A percentile compares a stretch with the other conserved stretches of the same genome.
phyloP scores from a whole-genome alignment of 495 filamentous ascomycete genomes.

The Penicillium lividum region DNA sequence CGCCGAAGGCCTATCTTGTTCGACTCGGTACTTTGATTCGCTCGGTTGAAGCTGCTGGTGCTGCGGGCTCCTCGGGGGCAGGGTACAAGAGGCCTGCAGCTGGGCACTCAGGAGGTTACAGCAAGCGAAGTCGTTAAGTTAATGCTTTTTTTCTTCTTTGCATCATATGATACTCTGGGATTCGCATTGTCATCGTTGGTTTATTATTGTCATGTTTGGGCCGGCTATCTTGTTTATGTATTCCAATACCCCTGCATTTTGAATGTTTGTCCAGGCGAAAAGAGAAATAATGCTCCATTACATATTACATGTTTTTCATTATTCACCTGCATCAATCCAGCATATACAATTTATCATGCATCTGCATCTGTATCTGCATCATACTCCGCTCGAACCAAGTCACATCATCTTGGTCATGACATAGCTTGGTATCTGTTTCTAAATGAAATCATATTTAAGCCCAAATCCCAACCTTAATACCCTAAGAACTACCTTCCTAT shows the following conservation, averaged over 20 bases:
- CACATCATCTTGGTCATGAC: background rate
- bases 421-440: background rate
- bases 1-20: conserved; percentile 39
- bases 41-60: conserved; percentile 28
- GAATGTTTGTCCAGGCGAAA: conserved; percentile 7
- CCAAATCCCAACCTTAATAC: background rate
- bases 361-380: too few relatives aligned
- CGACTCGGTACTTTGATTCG: conserved; percentile 35
- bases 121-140: conserved; percentile 40
- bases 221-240: conserved; percentile 27
- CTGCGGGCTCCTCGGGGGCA: conserved; percentile 4
- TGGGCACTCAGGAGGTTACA: conserved; percentile 28
- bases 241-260: conserved; percentile 32
- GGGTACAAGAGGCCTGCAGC: conserved; percentile 42
- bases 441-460: background rate
- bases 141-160: conserved; percentile 4
- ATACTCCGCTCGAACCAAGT: background rate
- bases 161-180: conserved; percentile 8
- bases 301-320: background rate
- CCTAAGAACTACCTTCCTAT: background rate
- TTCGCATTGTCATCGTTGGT: conserved; percentile 2
- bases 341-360: background rate
- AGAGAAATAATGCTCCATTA: background rate
- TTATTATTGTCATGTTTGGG: conserved; percentile 17
- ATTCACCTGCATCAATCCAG: background rate